Evolutionary conservation across 1,139 yeast species (phyloP).

Genomic region (Candida sanyaensis): DNA sequence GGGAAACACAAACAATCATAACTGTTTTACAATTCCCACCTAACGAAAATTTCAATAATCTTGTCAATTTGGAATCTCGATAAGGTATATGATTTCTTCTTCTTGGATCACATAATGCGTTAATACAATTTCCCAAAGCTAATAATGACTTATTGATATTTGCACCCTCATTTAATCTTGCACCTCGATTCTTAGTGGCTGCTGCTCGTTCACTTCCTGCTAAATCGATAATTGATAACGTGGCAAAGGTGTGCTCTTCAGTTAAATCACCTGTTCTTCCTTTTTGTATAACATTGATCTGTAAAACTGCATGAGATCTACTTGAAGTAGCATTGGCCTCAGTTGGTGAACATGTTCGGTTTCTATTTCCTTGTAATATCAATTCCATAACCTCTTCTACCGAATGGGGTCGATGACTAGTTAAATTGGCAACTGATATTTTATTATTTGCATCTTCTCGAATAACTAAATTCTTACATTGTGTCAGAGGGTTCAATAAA

Average conservation of each 20-base stretch:
- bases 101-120: slow-evolving; percentile 79
- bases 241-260: slow-evolving; percentile 74
- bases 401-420: slow-evolving; percentile 60
- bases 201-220: slow-evolving; percentile 97
- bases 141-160: slow-evolving; percentile 84
- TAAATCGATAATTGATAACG: slow-evolving; percentile 81
- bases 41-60: slow-evolving; percentile 83
- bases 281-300: slow-evolving; percentile 68
- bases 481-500: slow-evolving; percentile 59
- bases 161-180: slow-evolving; percentile 84
- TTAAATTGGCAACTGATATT: slow-evolving; percentile 74
- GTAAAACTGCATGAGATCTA: slow-evolving; percentile 90
- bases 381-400: slow-evolving; percentile 83
- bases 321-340: slow-evolving; percentile 91
- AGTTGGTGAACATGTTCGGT: slow-evolving; percentile 83
- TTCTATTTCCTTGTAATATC: slow-evolving; percentile 68
- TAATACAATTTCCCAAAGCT: slow-evolving; percentile 92
- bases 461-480: slow-evolving; percentile 49
- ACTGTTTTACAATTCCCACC: slow-evolving; percentile 95
- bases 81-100: slow-evolving; percentile 80
- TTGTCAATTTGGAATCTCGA: slow-evolving; percentile 84
- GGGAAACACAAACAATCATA: slow-evolving; percentile 93
- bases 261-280: slow-evolving; percentile 62
- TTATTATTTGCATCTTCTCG: slow-evolving; percentile 71
- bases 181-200: slow-evolving; percentile 82